Percentiles rank a stretch among this genome's conserved stretches.
These are phyloP conservation scores for Nannochloris sp. DNA, from an alignment of 139 green algal species.

Conservation along the genomic window DNA sequence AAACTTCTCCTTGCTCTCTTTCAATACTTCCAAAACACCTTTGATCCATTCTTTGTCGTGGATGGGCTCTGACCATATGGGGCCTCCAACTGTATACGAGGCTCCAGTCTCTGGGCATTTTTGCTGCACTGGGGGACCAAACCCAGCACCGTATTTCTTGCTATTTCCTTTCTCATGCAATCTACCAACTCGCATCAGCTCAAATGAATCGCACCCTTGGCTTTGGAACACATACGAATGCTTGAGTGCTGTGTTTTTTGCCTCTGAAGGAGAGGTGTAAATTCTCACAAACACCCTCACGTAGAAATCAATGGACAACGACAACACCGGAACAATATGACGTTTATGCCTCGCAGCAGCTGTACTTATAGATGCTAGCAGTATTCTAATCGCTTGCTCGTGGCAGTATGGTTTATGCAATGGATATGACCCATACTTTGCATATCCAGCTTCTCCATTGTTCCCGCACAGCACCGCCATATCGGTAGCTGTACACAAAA, in stretches of 20 bases:
- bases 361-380: slow-evolving; percentile 72
- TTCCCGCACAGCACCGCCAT: slow-evolving; percentile 97
- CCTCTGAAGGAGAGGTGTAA: slow-evolving; percentile 53
- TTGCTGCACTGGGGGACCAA: slow-evolving; percentile 51
- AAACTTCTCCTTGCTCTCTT: slow-evolving; percentile 3
- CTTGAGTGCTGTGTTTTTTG: slow-evolving; percentile 65
- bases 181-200: slow-evolving; percentile 59
- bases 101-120: slow-evolving; percentile 65
- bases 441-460: slow-evolving; percentile 83
- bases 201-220: slow-evolving; percentile 83
- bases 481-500: slow-evolving; percentile 93
- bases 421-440: slow-evolving; percentile 90
- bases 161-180: slow-evolving; percentile 22
- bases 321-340: slow-evolving; percentile 86
- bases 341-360: slow-evolving; percentile 74
- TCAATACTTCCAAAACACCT: slow-evolving; percentile 27
- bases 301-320: slow-evolving; percentile 93
- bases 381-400: slow-evolving; percentile 87
- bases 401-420: slow-evolving; percentile 89
- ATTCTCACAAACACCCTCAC: slow-evolving; percentile 89
- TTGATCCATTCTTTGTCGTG: slow-evolving; percentile 70
- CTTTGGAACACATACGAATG: slow-evolving; percentile 89
- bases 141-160: slow-evolving; percentile 47
- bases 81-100: slow-evolving; percentile 80
- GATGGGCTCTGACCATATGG: slow-evolving; percentile 83